Percentiles rank a stretch among this genome's conserved stretches.
These are phyloP conservation scores for Wickerhamiella azyma DNA, from an alignment of 805 yeast species.

Conservation along the genomic window DNA sequence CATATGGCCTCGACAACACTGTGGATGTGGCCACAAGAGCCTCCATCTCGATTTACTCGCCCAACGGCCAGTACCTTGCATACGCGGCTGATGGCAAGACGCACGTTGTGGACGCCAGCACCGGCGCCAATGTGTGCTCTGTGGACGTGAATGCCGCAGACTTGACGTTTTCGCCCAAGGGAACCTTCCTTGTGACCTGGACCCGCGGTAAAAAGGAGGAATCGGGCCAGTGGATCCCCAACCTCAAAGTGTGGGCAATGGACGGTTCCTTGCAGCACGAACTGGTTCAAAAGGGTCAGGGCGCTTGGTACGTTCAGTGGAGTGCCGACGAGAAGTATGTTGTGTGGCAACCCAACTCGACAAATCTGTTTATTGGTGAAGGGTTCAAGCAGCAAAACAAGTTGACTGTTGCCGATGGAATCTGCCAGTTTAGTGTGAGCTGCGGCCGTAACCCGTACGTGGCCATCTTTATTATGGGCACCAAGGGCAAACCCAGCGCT, in stretches of 20 bases:
- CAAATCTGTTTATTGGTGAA: slow-evolving; percentile 40
- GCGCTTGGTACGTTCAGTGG: slow-evolving; percentile 72
- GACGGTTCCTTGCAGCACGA: slow-evolving; percentile 27
- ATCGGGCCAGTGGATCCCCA: slow-evolving; percentile 61
- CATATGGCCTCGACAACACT: slow-evolving; percentile 19
- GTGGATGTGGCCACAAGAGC: slow-evolving; percentile 21
- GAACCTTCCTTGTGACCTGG: slow-evolving; percentile 75
- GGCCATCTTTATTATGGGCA: slow-evolving; percentile 82
- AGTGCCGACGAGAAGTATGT: slow-evolving; percentile 64
- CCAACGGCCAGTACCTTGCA: slow-evolving; percentile 56
- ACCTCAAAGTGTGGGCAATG: slow-evolving; percentile 64
- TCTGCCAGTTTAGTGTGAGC: slow-evolving; percentile 52
- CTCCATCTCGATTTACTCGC: slow-evolving; percentile 45
- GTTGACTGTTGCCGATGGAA: slow-evolving; percentile 37
- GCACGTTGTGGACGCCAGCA: slow-evolving; percentile 40
- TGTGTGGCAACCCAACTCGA: slow-evolving; percentile 41
- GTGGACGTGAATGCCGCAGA: slow-evolving; percentile 60
- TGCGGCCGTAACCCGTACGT: slow-evolving; percentile 85
- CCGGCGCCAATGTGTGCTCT: slow-evolving; percentile 34
- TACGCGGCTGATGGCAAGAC: slow-evolving; percentile 55
- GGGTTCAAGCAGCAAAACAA: slow-evolving; percentile 28
- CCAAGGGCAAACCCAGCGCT: slow-evolving; percentile 75
- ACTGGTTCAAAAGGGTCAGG: slow-evolving; percentile 69
- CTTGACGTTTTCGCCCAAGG: slow-evolving; percentile 77
- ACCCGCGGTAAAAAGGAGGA: slow-evolving; percentile 67